These are phyloP conservation scores for Ceratonia siliqua DNA, from an alignment of 306 rosid genomes.

Conservation along the genomic window DNA sequence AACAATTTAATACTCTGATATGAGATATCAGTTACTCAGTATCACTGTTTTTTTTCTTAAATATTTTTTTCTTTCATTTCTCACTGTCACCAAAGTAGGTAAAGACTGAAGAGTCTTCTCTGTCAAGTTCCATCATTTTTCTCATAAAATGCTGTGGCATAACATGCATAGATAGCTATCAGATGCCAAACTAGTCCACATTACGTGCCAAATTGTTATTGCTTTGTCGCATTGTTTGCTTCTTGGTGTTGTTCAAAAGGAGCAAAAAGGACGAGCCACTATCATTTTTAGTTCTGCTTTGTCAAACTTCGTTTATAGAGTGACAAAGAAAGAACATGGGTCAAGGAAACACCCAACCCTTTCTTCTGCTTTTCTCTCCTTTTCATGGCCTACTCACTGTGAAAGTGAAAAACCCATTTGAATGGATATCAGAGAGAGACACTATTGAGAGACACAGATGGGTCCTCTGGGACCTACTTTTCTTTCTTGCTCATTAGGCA, in stretches of 20 bases:
- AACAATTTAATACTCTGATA: neutral
- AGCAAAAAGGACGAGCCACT: slow-evolving; percentile 42
- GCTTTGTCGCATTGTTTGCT: slow-evolving; percentile 33
- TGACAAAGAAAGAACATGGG: slow-evolving; percentile 51
- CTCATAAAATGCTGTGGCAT: slow-evolving; percentile 19
- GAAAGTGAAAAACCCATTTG: slow-evolving; percentile 50
- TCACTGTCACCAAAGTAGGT: neutral
- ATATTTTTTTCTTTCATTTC: neutral
- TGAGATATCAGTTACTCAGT: neutral
- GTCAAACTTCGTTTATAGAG: slow-evolving; percentile 32
- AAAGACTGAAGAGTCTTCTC: neutral
- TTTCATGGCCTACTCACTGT: slow-evolving; percentile 47
- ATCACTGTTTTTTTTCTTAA: neutral
- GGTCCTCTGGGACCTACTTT: slow-evolving; percentile 38
- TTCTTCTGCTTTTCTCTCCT: slow-evolving; percentile 50
- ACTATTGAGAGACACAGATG: slow-evolving; percentile 22
- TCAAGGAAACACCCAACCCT: slow-evolving; percentile 44
- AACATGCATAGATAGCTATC: slow-evolving; percentile 26
- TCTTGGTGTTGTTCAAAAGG: slow-evolving; percentile 35
- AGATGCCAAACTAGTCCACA: slow-evolving; percentile 28
- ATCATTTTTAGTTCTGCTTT: slow-evolving; percentile 39
- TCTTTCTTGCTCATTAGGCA: slow-evolving; percentile 44
- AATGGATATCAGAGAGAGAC: slow-evolving; percentile 33
- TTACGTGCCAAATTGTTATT: slow-evolving; percentile 31
- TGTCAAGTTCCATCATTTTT: slow-evolving; percentile 38